Evolutionary conservation across 495 filamentous ascomycete species (phyloP).

Genomic region (Hypoxylon rickii): DNA sequence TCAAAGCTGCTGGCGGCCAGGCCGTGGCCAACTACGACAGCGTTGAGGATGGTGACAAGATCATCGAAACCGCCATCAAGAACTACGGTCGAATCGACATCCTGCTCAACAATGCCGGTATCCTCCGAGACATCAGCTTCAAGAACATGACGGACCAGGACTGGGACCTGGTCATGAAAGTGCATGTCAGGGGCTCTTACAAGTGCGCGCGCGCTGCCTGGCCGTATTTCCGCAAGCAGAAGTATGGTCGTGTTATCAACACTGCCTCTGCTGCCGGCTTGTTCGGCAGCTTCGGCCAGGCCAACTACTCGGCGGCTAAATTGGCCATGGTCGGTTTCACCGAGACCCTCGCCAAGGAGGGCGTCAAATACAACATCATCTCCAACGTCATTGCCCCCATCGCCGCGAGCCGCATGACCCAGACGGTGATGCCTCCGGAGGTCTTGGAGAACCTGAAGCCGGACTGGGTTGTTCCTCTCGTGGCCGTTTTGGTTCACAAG

Average conservation of each 20-base stretch:
- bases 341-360: conserved; percentile 97
- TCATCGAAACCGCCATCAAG: conserved; percentile 95
- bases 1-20: conserved; percentile 89
- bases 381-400: conserved; percentile 96
- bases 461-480: conserved; percentile 94
- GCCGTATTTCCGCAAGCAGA: conserved; percentile 98
- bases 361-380: conserved; percentile 96
- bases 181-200: conserved; percentile 94
- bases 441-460: conserved; percentile 87
- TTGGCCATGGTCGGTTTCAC: conserved; percentile 96
- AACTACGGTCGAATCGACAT: conserved; percentile 91
- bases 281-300: conserved; percentile 94
- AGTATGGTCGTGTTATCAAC: conserved; percentile 95
- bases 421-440: conserved; percentile 97
- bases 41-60: conserved; percentile 90
- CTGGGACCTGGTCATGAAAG: conserved; percentile 92
- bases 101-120: conserved; percentile 97
- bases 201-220: conserved; percentile 97
- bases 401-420: conserved; percentile 94
- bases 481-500: conserved; percentile 86
- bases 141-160: conserved; percentile 98
- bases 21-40: conserved; percentile 98
- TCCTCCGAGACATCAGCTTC: conserved; percentile 94
- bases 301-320: conserved; percentile 98
- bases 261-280: conserved; percentile 94